Percentiles rank a stretch among this genome's conserved stretches.
Conservation (phyloP, 345 rosid genomes). For the Linum trigynum region DNA sequence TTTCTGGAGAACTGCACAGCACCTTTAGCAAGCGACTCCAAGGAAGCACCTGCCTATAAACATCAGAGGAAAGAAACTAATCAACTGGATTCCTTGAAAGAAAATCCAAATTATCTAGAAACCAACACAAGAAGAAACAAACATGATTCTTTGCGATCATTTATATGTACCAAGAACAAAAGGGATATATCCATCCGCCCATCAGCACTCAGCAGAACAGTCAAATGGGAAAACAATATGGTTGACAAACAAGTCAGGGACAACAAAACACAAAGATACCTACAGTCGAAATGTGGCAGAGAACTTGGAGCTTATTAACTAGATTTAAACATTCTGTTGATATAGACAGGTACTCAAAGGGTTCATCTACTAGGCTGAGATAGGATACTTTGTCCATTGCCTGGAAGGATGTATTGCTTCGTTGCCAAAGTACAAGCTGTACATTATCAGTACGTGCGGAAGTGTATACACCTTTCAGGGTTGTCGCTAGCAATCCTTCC, state of each 20-base stretch:
- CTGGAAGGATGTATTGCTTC: no score
- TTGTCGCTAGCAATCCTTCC: no score
- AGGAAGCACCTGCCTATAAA: slow-evolving; percentile 90
- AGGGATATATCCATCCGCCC: no score
- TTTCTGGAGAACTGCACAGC: slow-evolving; percentile 78
- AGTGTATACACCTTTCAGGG: no score
- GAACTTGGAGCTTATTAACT: not conserved
- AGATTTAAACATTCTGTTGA: not conserved
- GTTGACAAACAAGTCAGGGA: not conserved
- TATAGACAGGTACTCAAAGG: not conserved
- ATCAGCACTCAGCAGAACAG: no score
- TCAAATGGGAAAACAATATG: no score
- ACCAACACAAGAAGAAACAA: not conserved
- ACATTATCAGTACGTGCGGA: no score
- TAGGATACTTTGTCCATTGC: no score
- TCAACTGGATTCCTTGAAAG: not conserved
- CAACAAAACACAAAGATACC: not conserved
- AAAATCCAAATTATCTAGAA: not conserved
- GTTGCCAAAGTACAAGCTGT: no score
- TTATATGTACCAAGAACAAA: no score
- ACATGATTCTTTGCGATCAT: not conserved
- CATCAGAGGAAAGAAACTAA: no score
- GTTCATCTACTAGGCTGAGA: not conserved
- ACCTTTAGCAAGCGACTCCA: slow-evolving; percentile 96
- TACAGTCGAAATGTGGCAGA: not conserved